Base-by-base conservation (phyloP, 2,329 filamentous ascomycete genomes). In the Diaporthe helianthi region DNA sequence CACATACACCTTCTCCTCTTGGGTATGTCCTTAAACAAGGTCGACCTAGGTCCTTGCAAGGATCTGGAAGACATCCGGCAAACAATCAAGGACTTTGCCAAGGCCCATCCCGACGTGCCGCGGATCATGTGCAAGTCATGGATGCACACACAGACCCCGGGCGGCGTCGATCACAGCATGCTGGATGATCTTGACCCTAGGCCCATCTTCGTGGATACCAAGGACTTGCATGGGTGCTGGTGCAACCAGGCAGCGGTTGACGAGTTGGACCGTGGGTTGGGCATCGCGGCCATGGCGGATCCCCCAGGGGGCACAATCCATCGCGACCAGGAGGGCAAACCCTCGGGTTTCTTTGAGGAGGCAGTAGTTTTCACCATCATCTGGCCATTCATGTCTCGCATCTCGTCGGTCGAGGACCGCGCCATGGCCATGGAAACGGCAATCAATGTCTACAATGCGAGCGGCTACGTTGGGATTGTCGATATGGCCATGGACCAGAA, bases 401-500 rank as follows among this genome's bases (percentile, higher is more conserved):
- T 84, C 3, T 80, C 85, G 1, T 80, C 81, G 7, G 78, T 85
- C 70, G 80, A 82, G 22, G 84, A 87, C 72, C 83, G 86, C 65
- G 76, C 82, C 15, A 78, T 76, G 3, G 82, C 84, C 1, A 75
- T 88, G 31, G 75, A 75, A 54, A 80, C 79, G 0, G 86, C 85
- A 0, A 79, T 88, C 31, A 72, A 77, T 1, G 82, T 83, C 12
- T 88, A 87, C 72, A 82, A 81, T 69, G 77, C 79, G 1, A 80
- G 80, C 0, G 86, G 86, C 3, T 87, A 85, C 73, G 88, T 86
- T 2, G 85, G 86, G 1, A 76, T 86, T 49, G 79, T 88, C 12
- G 86, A 89, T 70, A 87, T 89, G 86, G 86, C 86, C 4, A 86
- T 88, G 84, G 85, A 89, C 72, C 84, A 87, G 66, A 84, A 83